Conservation (phyloP, 345 rosid species). For the sweet orange (Citrus sinensis) region DVS_A1.0 CM039168.1:3265001-3265500, state of each 20-base stretch:
- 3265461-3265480: constrained; percentile 70
- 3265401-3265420: background rate
- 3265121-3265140: background rate
- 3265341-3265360: background rate
- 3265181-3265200: background rate
- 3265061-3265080: no score
- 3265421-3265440: background rate
- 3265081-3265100: no score
- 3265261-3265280: background rate
- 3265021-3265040: no score
- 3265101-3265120: background rate
- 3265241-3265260: background rate
- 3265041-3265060: no score
- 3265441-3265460: background rate
- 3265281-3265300: background rate
- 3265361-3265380: background rate
- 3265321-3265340: background rate
- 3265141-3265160: no score
- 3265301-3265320: background rate
- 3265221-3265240: background rate
- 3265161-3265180: background rate
- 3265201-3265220: background rate
- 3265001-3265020: no score
- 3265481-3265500: constrained; percentile 54
- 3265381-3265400: background rate